Conservation (phyloP, 257 asterid genomes). For the Eucommia ulmoides region DNA sequence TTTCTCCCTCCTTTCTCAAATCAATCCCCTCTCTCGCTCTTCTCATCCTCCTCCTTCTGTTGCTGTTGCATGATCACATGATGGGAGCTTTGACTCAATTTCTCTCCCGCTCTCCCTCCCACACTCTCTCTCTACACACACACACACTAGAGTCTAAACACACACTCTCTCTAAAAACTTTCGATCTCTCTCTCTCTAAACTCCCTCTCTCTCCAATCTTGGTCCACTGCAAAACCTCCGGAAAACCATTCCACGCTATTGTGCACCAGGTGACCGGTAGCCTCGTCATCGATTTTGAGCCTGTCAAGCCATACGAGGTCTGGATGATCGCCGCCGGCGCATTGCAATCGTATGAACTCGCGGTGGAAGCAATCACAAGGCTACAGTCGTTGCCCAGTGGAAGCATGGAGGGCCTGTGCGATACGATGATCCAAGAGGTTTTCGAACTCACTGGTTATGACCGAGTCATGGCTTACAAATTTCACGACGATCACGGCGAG, state of each 20-base stretch:
- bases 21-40: too few species aligned
- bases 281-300: constrained; percentile 85
- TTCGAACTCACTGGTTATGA: constrained; percentile 45
- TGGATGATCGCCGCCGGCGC: constrained; percentile 99
- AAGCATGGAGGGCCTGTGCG: constrained; percentile 35
- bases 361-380: constrained; percentile 42
- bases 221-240: neutral
- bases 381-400: constrained; percentile 55
- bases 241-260: neutral
- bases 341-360: constrained; percentile 58
- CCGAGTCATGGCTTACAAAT: constrained; percentile 48
- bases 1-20: too few species aligned
- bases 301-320: constrained; percentile 89
- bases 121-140: too few species aligned
- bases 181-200: too few species aligned
- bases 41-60: too few species aligned
- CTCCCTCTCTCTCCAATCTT: too few species aligned
- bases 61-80: too few species aligned
- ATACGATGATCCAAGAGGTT: constrained; percentile 41
- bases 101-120: too few species aligned
- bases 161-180: too few species aligned
- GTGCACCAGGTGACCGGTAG: constrained; percentile 57
- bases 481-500: constrained; percentile 60
- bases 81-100: too few species aligned
- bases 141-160: too few species aligned